These are phyloP conservation scores for Alternaria longipes DNA, from an alignment of 2,329 filamentous ascomycete species.

Conservation along the genomic window DNA sequence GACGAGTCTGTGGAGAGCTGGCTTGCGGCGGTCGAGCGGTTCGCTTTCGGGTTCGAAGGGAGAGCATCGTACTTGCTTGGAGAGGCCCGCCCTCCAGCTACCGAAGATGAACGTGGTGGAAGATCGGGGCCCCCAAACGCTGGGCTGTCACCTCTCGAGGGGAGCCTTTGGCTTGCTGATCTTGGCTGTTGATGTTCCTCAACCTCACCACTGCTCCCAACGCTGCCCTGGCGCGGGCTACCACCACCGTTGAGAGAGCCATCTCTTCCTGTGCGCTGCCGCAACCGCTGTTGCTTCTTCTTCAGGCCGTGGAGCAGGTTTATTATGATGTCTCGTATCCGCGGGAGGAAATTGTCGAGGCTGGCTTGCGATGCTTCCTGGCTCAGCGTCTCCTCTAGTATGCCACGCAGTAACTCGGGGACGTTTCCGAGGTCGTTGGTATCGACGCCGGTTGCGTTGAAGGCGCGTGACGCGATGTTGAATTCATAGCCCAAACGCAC, in stretches of 20 bases:
- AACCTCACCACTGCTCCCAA: conserved; percentile 41
- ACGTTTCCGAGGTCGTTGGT: conserved; percentile 94
- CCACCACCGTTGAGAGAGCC: conserved; percentile 51
- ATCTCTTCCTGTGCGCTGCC: conserved; percentile 64
- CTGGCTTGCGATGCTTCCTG: conserved; percentile 95
- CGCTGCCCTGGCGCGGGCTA: conserved; percentile 52
- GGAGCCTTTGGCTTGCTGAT: conserved; percentile 53
- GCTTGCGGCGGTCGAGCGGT: conserved; percentile 45
- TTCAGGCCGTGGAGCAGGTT: conserved; percentile 95
- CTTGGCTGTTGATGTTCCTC: conserved; percentile 55
- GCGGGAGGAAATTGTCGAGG: conserved; percentile 89
- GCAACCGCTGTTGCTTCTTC: conserved; percentile 91
- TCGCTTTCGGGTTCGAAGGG: conserved; percentile 46
- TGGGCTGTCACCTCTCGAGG: conserved; percentile 53
- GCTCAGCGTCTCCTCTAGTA: conserved; percentile 94
- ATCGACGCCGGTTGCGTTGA: conserved; percentile 96
- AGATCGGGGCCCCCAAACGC: conserved; percentile 56
- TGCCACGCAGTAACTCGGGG: conserved; percentile 86
- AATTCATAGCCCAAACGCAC: conserved; percentile 98
- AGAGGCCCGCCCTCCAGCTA: conserved; percentile 55
- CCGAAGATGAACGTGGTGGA: conserved; percentile 59
- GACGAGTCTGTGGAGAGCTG: conserved; percentile 62
- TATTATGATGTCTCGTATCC: conserved; percentile 98
- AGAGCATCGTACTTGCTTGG: conserved; percentile 54
- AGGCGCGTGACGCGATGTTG: conserved; percentile 97